Percentiles rank a stretch among this genome's conserved stretches.
phyloP scores from a whole-genome alignment of 108 stramenopile genomes.

The Stephanodiscus triporus region DNA sequence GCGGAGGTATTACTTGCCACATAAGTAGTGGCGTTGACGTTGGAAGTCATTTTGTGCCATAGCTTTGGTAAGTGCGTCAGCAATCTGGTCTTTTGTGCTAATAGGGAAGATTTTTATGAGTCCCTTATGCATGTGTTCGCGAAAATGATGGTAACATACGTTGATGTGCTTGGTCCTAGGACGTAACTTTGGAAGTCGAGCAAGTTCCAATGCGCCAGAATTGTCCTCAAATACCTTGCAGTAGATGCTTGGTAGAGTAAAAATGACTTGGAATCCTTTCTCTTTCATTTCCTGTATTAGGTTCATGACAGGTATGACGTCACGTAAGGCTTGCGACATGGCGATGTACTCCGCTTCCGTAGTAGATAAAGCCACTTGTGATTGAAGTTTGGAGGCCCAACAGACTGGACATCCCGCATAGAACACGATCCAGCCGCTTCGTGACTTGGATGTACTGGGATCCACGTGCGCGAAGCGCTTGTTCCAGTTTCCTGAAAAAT shows the following conservation, averaged over 20 bases:
- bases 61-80: too few relatives aligned
- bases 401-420: constrained; percentile 36
- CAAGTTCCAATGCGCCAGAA: constrained; percentile 23
- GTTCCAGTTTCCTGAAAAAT: not conserved
- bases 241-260: constrained; percentile 13
- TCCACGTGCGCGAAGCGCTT: not conserved
- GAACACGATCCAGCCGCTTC: constrained; percentile 12
- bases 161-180: constrained; percentile 50
- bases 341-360: constrained; percentile 40
- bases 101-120: too few relatives aligned
- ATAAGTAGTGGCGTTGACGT: too few relatives aligned
- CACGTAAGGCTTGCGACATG: not conserved
- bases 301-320: constrained; percentile 32
- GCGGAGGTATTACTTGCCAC: too few relatives aligned
- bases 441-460: constrained; percentile 5
- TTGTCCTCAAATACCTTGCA: constrained; percentile 55
- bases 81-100: too few relatives aligned
- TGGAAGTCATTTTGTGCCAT: too few relatives aligned
- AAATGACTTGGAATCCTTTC: constrained; percentile 6
- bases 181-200: constrained; percentile 36
- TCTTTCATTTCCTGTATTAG: constrained; percentile 24
- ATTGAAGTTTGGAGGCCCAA: too few relatives aligned
- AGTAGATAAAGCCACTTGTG: not conserved
- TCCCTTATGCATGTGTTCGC: too few relatives aligned
- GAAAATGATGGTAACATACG: constrained; percentile 46